Evolutionary conservation across 768 basidiomycete genomes (phyloP), one percentile per base, ranked within the genome.

Genomic region (Coprinopsis marcescibilis): DNA sequence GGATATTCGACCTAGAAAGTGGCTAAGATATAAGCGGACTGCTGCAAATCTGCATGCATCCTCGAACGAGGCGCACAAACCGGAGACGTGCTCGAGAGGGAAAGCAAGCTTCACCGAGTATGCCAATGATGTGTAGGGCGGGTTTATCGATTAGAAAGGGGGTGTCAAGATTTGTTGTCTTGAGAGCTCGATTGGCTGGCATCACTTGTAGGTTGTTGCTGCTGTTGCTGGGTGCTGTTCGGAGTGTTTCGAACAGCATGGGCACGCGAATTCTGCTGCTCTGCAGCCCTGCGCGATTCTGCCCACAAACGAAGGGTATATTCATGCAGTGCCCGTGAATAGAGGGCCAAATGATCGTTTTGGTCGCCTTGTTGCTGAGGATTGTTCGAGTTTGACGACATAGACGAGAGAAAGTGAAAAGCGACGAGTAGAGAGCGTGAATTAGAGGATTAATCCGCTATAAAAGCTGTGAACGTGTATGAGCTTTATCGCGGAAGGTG

Each of bases 291-390:
- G 56, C 80, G 70, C 4, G 81, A 81, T 57, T 85, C 80, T 42
- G 77, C 76, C 82, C 83, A 85, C 41, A 83, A 70, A 33, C 60
- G 70, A 42, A 84, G 71, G 23, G 84, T 85, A 51, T 83, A 85
- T 46, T 81, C 71, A 59, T 84, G 80, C 26, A 86, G 64, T 35
- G 81, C 71, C 55, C 76, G 79, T 14, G 84, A 77, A 56, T 86
- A 86, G 27, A 68, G 68, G 38, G 68, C 57, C 55, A 83, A 64
- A 6, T 74, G 70, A 52, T 72, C 68, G 47, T 55, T 58, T 43
- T 54, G 55, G 50, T 47, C 36, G 50, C 61, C 48, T 49, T 23
- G 48, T 39, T 25, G 55, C 13, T 47, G 44, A 43, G 56, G 54
- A 25, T 46, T 51, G 34, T 46, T 29, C 27, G 30, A 19, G 19